Evolutionary conservation across 495 filamentous ascomycete genomes (phyloP).

Genomic region (Pyrenopolyporus hunteri): DNA sequence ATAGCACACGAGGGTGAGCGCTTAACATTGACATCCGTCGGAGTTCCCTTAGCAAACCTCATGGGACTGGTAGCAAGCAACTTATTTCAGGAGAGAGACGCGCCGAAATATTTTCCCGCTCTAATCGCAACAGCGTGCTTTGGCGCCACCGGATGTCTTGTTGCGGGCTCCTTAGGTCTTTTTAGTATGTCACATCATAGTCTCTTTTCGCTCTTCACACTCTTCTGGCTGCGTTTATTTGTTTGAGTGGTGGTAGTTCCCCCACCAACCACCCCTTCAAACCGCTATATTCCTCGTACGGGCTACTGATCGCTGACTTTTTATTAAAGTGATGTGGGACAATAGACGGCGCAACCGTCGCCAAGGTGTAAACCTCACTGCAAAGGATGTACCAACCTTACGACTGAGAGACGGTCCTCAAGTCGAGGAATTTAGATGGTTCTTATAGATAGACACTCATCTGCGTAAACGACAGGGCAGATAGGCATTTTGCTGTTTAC

Average conservation of each 20-base stretch:
- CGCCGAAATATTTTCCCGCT: slow-evolving; percentile 76
- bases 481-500: too few relatives aligned
- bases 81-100: slow-evolving; percentile 73
- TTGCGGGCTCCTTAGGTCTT: slow-evolving; percentile 63
- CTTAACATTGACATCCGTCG: slow-evolving; percentile 72
- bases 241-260: too few relatives aligned
- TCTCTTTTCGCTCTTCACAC: neutral
- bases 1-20: slow-evolving; percentile 75
- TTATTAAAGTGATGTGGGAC: slow-evolving; percentile 63
- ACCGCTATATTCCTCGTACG: neutral
- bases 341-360: slow-evolving; percentile 67
- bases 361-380: slow-evolving; percentile 65
- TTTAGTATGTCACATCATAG: slow-evolving; percentile 49
- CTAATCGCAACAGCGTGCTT: slow-evolving; percentile 76
- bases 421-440: slow-evolving; percentile 73
- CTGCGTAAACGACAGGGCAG: too few relatives aligned
- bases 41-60: slow-evolving; percentile 78
- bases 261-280: neutral
- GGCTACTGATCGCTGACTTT: neutral
- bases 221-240: too few relatives aligned
- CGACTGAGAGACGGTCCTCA: slow-evolving; percentile 69
- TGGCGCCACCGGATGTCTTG: slow-evolving; percentile 65
- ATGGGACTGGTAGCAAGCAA: slow-evolving; percentile 79
- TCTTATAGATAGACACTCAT: slow-evolving; percentile 57
- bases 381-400: slow-evolving; percentile 72